These are phyloP conservation scores for Pisolithus thermaeus DNA, from an alignment of 1,284 basidiomycete species.

Conservation along the genomic window DNA sequence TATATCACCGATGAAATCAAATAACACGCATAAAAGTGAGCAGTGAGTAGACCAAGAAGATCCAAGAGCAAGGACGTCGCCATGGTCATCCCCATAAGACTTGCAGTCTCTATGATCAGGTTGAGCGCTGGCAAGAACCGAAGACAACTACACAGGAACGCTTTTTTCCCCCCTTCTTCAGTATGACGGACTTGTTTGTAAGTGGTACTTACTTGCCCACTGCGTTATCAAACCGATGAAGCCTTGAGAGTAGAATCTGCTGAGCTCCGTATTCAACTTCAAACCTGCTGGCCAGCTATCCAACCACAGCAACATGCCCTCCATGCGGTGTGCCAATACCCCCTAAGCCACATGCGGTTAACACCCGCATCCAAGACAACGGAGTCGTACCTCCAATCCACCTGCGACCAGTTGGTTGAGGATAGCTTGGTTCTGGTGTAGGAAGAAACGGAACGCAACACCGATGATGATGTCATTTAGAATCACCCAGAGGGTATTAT, in stretches of 20 bases:
- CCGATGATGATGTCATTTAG: slow-evolving; percentile 88
- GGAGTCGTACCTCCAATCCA: slow-evolving; percentile 36
- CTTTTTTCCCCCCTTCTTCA: slow-evolving; percentile 23
- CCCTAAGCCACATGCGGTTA: slow-evolving; percentile 23
- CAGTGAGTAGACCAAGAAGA: slow-evolving; percentile 57
- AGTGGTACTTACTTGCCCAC: slow-evolving; percentile 58
- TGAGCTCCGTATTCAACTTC: slow-evolving; percentile 93
- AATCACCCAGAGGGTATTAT: slow-evolving; percentile 88
- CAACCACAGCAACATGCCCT: slow-evolving; percentile 70
- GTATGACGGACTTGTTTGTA: not conserved
- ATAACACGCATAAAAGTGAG: slow-evolving; percentile 75
- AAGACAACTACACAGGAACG: slow-evolving; percentile 16
- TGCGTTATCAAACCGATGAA: slow-evolving; percentile 57
- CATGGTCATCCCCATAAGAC: slow-evolving; percentile 66
- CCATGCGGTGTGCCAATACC: slow-evolving; percentile 45
- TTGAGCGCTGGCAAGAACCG: slow-evolving; percentile 22
- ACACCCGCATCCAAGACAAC: slow-evolving; percentile 1
- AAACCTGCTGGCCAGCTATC: slow-evolving; percentile 95
- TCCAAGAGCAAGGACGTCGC: slow-evolving; percentile 68
- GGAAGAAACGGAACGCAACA: slow-evolving; percentile 59
- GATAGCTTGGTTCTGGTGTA: slow-evolving; percentile 54
- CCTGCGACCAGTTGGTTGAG: slow-evolving; percentile 37
- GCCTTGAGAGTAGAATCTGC: slow-evolving; percentile 71
- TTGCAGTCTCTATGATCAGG: slow-evolving; percentile 45
- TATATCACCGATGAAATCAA: slow-evolving; percentile 61